phyloP scores from a whole-genome alignment of 257 asterid species.

The Linderniella brevidens region DNA sequence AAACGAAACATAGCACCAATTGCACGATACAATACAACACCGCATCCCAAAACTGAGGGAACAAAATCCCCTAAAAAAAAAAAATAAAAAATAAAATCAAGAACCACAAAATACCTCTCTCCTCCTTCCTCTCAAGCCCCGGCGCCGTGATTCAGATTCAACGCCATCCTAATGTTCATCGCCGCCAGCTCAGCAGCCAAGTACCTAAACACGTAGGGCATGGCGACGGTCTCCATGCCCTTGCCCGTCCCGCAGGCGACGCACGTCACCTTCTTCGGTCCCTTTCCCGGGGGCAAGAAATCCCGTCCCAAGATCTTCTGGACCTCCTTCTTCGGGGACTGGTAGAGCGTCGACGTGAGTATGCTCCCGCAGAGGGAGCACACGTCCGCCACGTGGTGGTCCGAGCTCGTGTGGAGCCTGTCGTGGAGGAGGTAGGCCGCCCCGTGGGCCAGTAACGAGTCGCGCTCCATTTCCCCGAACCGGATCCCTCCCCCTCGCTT shows the following conservation, averaged over 20 bases:
- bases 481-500: constrained; percentile 96
- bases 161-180: constrained; percentile 81
- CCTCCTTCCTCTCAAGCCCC: constrained; percentile 17
- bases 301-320: constrained; percentile 21
- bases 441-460: constrained; percentile 91
- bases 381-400: constrained; percentile 78
- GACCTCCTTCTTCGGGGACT: constrained; percentile 28
- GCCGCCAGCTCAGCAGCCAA: constrained; percentile 90
- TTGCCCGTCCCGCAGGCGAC: constrained; percentile 57
- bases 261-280: constrained; percentile 51
- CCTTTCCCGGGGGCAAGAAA: constrained; percentile 35
- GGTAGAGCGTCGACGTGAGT: constrained; percentile 48
- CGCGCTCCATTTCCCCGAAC: constrained; percentile 98
- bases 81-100: too few relatives aligned
- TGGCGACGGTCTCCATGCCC: constrained; percentile 94
- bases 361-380: constrained; percentile 86
- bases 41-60: too few relatives aligned
- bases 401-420: constrained; percentile 87
- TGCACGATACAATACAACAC: too few relatives aligned
- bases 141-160: constrained; percentile 40
- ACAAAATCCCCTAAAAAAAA: too few relatives aligned
- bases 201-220: constrained; percentile 88
- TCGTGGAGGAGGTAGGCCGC: constrained; percentile 88
- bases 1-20: too few relatives aligned
- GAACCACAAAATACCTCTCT: too few relatives aligned